Evolutionary conservation across 2,329 filamentous ascomycete species (phyloP).

Genomic region (Periconia sp.): DNA sequence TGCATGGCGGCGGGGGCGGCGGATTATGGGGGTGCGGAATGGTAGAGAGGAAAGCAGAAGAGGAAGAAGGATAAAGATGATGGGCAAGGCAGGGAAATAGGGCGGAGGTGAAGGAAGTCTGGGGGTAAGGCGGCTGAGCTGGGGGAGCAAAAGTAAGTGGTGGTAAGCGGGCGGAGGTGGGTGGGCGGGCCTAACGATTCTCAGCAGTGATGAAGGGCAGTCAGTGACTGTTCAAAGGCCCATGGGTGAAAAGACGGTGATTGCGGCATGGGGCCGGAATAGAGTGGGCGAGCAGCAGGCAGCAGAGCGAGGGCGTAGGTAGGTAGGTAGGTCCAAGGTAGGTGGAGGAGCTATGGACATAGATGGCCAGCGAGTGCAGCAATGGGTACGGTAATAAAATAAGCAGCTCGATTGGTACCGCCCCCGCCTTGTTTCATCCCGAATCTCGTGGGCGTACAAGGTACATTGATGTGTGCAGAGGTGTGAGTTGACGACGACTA

Average conservation of each 20-base stretch:
- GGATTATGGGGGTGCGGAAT: not conserved
- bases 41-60: not conserved
- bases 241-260: constrained; percentile 1
- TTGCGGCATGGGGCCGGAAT: not conserved
- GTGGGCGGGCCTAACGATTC: constrained; percentile 1
- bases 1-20: constrained; percentile 57
- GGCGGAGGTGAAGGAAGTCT: not conserved
- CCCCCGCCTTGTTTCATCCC: not conserved
- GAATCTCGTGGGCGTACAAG: not conserved
- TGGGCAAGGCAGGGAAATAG: not conserved
- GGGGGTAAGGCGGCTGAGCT: not conserved
- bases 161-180: not conserved
- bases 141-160: not conserved
- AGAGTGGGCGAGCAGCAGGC: not conserved
- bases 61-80: no score
- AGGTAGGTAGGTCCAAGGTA: no score
- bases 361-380: no score
- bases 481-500: not conserved
- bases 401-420: not conserved
- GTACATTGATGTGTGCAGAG: not conserved
- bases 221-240: not conserved
- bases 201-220: not conserved
- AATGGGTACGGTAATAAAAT: not conserved
- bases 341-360: not conserved
- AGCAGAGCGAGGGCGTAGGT: not conserved